These are phyloP conservation scores for Pythium folliculosum DNA, from an alignment of 352 stramenopile species.

Conservation along the genomic window DNA sequence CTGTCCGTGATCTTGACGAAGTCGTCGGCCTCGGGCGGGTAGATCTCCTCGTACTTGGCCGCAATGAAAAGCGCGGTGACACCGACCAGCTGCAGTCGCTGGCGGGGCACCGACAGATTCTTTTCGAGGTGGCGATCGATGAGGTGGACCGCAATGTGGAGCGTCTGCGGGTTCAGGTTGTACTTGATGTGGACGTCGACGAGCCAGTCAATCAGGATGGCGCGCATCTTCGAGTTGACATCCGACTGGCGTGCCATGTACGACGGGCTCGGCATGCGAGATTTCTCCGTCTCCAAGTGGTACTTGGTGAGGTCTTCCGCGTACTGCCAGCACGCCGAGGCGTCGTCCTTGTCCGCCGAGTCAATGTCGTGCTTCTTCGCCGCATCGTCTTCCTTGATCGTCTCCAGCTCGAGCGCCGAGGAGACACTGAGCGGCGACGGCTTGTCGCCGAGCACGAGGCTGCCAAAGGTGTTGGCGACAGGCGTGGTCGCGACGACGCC, in stretches of 20 bases:
- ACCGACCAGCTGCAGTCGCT: conserved; percentile 95
- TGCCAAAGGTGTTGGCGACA: conserved; percentile 39
- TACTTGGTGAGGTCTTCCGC: conserved; percentile 83
- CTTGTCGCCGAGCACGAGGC: conserved; percentile 36
- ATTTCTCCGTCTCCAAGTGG: conserved; percentile 72
- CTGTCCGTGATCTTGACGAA: conserved; percentile 98
- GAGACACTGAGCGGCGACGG: conserved; percentile 28
- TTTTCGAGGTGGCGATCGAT: conserved; percentile 85
- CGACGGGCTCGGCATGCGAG: conserved; percentile 53
- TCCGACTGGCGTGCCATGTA: conserved; percentile 93
- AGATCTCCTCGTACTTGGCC: conserved; percentile 99
- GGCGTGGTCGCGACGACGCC: conserved; percentile 33
- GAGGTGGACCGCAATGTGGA: conserved; percentile 84
- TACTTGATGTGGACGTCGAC: conserved; percentile 92
- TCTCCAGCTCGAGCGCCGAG: conserved; percentile 22
- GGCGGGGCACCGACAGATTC: conserved; percentile 63
- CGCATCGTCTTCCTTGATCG: conserved; percentile 32
- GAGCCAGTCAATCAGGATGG: conserved; percentile 99
- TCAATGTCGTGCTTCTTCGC: conserved; percentile 67
- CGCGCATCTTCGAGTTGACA: conserved; percentile 99
- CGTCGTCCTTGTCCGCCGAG: conserved; percentile 64
- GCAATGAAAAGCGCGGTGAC: conserved; percentile 96
- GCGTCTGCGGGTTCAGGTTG: conserved; percentile 68
- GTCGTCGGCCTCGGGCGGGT: conserved; percentile 91
- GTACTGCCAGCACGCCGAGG: conserved; percentile 74